Evolutionary conservation across 805 yeast genomes (phyloP).

Genomic region (Dipodascopsis tothii): DNA sequence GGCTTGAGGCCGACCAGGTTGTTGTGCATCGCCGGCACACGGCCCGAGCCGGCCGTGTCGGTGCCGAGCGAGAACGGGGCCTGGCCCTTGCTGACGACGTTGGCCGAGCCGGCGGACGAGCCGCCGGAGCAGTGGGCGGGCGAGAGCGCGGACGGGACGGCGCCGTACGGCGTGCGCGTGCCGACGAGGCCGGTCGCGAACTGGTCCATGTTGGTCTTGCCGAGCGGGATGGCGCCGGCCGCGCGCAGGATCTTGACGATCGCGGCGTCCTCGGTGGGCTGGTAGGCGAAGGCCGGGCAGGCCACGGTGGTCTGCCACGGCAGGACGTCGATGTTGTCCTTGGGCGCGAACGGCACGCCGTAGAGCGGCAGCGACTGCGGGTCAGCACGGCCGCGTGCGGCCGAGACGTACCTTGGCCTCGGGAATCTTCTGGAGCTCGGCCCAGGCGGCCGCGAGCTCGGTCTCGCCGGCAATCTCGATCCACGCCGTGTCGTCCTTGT

Average conservation of each 20-base stretch:
- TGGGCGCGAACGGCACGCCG: constrained; percentile 93
- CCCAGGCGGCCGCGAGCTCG: constrained; percentile 67
- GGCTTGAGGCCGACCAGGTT: constrained; percentile 91
- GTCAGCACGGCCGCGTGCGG: background rate
- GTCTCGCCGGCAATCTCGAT: constrained; percentile 63
- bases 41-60: constrained; percentile 96
- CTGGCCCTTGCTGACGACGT: constrained; percentile 78
- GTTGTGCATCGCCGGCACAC: constrained; percentile 96
- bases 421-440: constrained; percentile 53
- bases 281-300: constrained; percentile 74
- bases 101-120: constrained; percentile 89
- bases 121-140: constrained; percentile 84
- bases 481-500: constrained; percentile 75
- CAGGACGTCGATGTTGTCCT: constrained; percentile 86
- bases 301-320: constrained; percentile 91
- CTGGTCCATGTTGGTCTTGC: constrained; percentile 93
- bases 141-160: constrained; percentile 71
- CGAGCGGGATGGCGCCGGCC: constrained; percentile 89
- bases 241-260: constrained; percentile 65
- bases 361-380: constrained; percentile 47
- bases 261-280: constrained; percentile 65
- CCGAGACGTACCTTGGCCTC: constrained; percentile 40
- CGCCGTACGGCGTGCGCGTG: constrained; percentile 88
- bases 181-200: constrained; percentile 98
- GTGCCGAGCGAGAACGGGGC: constrained; percentile 89